Base-by-base conservation (phyloP, 805 yeast genomes). In the Candida cerambycidarum region DNA sequence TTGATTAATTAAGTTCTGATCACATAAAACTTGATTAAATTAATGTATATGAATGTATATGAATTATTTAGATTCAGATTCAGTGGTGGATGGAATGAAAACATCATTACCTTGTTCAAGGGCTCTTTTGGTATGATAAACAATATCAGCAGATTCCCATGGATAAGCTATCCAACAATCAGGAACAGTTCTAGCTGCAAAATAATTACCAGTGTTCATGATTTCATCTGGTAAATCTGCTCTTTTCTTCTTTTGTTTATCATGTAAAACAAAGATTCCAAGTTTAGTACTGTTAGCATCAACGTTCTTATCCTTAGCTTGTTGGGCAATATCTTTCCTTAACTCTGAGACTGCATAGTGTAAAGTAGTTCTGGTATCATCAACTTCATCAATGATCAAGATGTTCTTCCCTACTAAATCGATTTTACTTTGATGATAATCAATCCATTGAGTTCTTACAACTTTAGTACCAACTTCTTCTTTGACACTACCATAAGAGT, bases 131-230 rank as follows among this genome's bases (percentile, higher is more conserved):
- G 86, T 83, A 54, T 85, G 93, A 60, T 67, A 70, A 17, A 82
- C 89, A 56, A 85, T 85, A 61, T 85, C 90, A 43, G 76, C 74
- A 14, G 85, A 76, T 61, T 85, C 93, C 95, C 95, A 85, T 35
- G 95, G 95, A 56, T 85, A 85, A 16, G 93, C 90, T 51, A 83
- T 85, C 95, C 95, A 85, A 44, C 73, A 73, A 57, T 86, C 93
- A 27, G 85, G 89, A 34, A 85, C 86, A 30, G 78, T 71, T 65
- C 84, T 78, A 14, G 89, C 89, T 41, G 85, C 89, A 52, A 83
- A 78, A 63, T 85, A 85, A 48, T 75, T 73, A 39, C 78, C 79
- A 39, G 78, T 72, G 32, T 77, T 67, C 67, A 78, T 67, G 53
- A 85, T 75, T 32, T 79, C 82, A 14, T 70, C 73, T 1, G 92